Conservation (phyloP, 345 rosid species). For the Mallotus nudiflorus region DNA sequence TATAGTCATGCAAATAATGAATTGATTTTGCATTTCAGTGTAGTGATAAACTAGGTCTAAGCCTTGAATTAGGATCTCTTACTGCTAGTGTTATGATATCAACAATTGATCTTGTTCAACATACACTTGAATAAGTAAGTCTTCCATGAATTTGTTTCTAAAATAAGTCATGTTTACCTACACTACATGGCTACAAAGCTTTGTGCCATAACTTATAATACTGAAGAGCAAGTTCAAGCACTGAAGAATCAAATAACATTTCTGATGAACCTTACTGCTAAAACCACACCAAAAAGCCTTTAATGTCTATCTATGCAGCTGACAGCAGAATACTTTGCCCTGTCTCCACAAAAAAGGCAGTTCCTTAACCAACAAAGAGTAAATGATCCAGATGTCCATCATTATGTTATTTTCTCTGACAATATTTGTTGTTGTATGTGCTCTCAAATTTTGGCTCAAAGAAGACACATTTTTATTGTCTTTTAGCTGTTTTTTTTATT, state of each 20-base stretch:
- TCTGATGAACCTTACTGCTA: slow-evolving; percentile 46
- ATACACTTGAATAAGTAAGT: slow-evolving; percentile 92
- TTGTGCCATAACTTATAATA: slow-evolving; percentile 65
- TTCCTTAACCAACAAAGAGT: slow-evolving; percentile 57
- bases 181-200: slow-evolving; percentile 81
- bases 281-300: slow-evolving; percentile 32
- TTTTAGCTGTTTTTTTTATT: no score
- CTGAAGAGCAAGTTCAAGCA: slow-evolving; percentile 70
- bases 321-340: slow-evolving; percentile 36
- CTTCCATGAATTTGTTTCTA: not conserved
- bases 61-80: slow-evolving; percentile 97
- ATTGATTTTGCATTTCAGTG: slow-evolving; percentile 62
- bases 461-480: no score
- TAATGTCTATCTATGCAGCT: slow-evolving; percentile 33
- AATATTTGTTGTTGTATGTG: no score
- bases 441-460: no score
- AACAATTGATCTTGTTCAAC: slow-evolving; percentile 92
- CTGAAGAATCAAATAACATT: slow-evolving; percentile 62
- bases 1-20: not conserved
- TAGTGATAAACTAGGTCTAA: slow-evolving; percentile 96
- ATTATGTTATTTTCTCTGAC: slow-evolving; percentile 30
- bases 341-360: slow-evolving; percentile 66
- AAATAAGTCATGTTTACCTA: slow-evolving; percentile 40
- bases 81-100: slow-evolving; percentile 99
- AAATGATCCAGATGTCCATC: slow-evolving; percentile 43